These are phyloP conservation scores for Kwoniella sp. DNA, from an alignment of 768 basidiomycete species.

Conservation along the genomic window DNA sequence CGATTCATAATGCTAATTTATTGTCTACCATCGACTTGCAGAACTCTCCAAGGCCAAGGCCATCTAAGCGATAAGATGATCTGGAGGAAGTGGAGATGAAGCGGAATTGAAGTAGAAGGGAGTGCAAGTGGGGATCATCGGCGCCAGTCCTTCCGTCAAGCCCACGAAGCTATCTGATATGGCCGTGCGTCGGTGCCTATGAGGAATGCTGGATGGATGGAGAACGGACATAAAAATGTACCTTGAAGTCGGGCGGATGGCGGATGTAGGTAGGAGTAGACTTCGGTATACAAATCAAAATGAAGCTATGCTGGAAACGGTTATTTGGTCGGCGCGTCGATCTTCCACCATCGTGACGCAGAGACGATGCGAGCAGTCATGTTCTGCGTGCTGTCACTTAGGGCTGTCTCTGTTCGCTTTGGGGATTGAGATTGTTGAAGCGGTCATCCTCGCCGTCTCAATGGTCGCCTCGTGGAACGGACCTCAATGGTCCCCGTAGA, in stretches of 20 bases:
- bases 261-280: slow-evolving; percentile 19
- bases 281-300: slow-evolving; percentile 20
- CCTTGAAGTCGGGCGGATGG: neutral
- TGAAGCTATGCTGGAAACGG: slow-evolving; percentile 12
- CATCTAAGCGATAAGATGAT: slow-evolving; percentile 63
- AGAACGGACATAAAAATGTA: slow-evolving; percentile 3
- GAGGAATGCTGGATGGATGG: too few species aligned
- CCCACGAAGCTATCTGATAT: neutral
- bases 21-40: slow-evolving; percentile 51
- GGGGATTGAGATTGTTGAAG: too few species aligned
- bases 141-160: neutral
- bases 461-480: too few species aligned
- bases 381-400: too few species aligned
- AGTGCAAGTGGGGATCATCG: neutral
- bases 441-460: too few species aligned
- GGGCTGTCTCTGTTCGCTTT: too few species aligned
- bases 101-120: slow-evolving; percentile 2
- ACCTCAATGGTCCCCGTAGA: too few species aligned
- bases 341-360: too few species aligned
- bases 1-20: neutral
- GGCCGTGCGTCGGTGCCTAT: neutral
- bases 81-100: neutral
- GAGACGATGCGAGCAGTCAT: too few species aligned
- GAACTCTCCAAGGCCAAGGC: slow-evolving; percentile 90
- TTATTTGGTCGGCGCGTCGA: too few species aligned